phyloP scores from a whole-genome alignment of 352 stramenopile genomes.

The Phytophthora litchii region DNA sequence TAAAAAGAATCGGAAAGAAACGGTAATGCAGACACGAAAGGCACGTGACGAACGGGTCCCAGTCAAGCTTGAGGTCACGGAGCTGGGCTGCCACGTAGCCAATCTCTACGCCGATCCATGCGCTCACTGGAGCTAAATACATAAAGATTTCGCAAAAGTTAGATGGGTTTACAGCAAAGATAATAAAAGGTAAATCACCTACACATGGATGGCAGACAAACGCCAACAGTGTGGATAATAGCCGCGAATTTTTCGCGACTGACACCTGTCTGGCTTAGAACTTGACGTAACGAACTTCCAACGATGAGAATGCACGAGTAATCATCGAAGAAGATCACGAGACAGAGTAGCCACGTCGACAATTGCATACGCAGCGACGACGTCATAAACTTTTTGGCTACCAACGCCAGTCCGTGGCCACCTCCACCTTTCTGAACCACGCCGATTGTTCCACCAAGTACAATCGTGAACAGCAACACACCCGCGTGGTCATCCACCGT shows the following conservation, averaged over 20 bases:
- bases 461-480: slow-evolving; percentile 90
- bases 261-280: slow-evolving; percentile 82
- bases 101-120: slow-evolving; percentile 91
- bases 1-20: slow-evolving; percentile 90
- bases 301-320: slow-evolving; percentile 93
- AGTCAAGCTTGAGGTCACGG: slow-evolving; percentile 77
- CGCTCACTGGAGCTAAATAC: slow-evolving; percentile 75
- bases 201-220: slow-evolving; percentile 89
- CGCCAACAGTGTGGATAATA: slow-evolving; percentile 89
- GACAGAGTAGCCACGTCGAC: slow-evolving; percentile 80
- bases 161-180: background rate
- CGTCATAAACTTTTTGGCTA: slow-evolving; percentile 85
- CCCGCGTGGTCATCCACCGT: slow-evolving; percentile 81
- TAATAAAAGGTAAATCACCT: slow-evolving; percentile 19
- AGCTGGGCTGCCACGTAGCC: slow-evolving; percentile 85
- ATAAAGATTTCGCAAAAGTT: slow-evolving; percentile 7
- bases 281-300: slow-evolving; percentile 84
- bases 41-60: slow-evolving; percentile 88
- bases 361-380: slow-evolving; percentile 85
- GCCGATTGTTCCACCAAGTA: slow-evolving; percentile 88
- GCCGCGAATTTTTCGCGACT: slow-evolving; percentile 90
- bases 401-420: slow-evolving; percentile 79
- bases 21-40: slow-evolving; percentile 86
- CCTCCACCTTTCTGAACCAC: slow-evolving; percentile 90
- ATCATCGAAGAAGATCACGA: slow-evolving; percentile 93